Percentiles rank a stretch among this genome's conserved stretches.
Evolutionary conservation across 352 stramenopile genomes (phyloP).

Genomic region (Pythium aquatile): DNA sequence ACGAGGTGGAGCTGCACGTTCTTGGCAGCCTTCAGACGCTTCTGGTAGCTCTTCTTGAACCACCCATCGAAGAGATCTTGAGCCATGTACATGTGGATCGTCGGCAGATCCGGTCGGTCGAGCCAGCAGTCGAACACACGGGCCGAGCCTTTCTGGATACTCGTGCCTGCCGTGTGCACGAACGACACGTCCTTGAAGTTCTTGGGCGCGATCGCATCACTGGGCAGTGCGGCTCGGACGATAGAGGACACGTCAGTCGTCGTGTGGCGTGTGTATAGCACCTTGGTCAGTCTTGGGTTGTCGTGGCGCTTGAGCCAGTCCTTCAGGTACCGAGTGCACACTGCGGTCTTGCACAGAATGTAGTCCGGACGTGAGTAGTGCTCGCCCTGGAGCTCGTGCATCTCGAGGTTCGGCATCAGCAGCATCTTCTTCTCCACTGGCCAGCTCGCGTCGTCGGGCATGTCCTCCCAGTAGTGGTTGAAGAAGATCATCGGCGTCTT

Average conservation of each 20-base stretch:
- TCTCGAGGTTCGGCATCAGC: slow-evolving; percentile 33
- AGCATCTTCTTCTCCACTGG: slow-evolving; percentile 25
- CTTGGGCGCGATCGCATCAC: slow-evolving; percentile 6
- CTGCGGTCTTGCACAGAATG: slow-evolving; percentile 54
- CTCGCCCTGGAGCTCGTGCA: slow-evolving; percentile 41
- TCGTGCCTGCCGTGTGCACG: slow-evolving; percentile 47
- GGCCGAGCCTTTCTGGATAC: slow-evolving; percentile 48
- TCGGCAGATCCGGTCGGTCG: slow-evolving; percentile 38
- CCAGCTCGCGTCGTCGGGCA: slow-evolving; percentile 20
- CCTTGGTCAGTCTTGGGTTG: slow-evolving; percentile 41
- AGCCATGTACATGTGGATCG: slow-evolving; percentile 47
- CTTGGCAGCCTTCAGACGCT: not conserved
- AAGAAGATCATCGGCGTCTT: slow-evolving; percentile 30
- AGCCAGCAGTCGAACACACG: slow-evolving; percentile 56
- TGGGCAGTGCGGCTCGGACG: not conserved
- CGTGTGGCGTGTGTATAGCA: slow-evolving; percentile 62
- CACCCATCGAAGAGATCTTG: slow-evolving; percentile 38
- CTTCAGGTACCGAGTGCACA: slow-evolving; percentile 37
- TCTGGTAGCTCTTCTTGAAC: slow-evolving; percentile 36
- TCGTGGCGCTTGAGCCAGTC: slow-evolving; percentile 53
- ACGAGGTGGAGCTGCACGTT: slow-evolving; percentile 37
- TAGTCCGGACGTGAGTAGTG: slow-evolving; percentile 48
- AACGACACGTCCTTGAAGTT: slow-evolving; percentile 48
- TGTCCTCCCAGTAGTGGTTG: slow-evolving; percentile 34
- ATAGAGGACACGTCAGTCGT: slow-evolving; percentile 40